Evolutionary conservation across 352 stramenopile species (phyloP), one percentile per base, ranked within the genome.

Genomic region (Phytopythium litorale): DNA sequence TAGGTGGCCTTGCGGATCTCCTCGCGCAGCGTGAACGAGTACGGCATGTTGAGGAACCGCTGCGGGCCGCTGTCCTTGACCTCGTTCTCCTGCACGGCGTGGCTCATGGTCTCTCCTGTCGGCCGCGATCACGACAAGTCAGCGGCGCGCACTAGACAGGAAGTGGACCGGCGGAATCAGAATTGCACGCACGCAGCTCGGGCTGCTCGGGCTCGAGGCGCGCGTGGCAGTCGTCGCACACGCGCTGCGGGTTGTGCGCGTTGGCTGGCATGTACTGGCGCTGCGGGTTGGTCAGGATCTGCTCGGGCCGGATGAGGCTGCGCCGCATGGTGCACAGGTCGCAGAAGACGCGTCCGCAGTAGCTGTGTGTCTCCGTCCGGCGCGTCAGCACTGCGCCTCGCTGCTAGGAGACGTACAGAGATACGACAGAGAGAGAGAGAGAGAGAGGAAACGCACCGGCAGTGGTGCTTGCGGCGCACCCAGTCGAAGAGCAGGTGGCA

Each of bases 1-100:
- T 97, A 96, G 9, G 91, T 89, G 21, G 94, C 92, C 72, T 98
- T 98, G 66, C 84, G 76, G 59, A 98, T 92, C 78, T 98, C 94
- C 52, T 94, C 89, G 35, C 78, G 78, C 63, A 98, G 77, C 30
- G 93, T 97, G 62, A 93, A 94, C 58, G 87, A 93, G 74, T 92
- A 95, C 7, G 86, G 86, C 51, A 72, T 84, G 71, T 93, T 95
- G 58, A 95, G 77, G 57, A 92, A 90, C 28, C 81, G 78, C 67
- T 90, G 76, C 18, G 81, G 73, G 0, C 84, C 83, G 0, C 66
- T 71, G 43, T 91, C 82, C 43, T 77, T 75, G 64, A 95, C 75
- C 49, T 81, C 70, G 63, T 88, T 92, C 37, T 75, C 60, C 68
- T 91, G 84, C 59, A 94, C 85, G 1, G 87, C 87, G 62, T 96